A percentile compares a stretch with the other conserved stretches of the same genome.
Conservation (phyloP, 176 grass and related monocot species). For the Bromus sterilis region DNA sequence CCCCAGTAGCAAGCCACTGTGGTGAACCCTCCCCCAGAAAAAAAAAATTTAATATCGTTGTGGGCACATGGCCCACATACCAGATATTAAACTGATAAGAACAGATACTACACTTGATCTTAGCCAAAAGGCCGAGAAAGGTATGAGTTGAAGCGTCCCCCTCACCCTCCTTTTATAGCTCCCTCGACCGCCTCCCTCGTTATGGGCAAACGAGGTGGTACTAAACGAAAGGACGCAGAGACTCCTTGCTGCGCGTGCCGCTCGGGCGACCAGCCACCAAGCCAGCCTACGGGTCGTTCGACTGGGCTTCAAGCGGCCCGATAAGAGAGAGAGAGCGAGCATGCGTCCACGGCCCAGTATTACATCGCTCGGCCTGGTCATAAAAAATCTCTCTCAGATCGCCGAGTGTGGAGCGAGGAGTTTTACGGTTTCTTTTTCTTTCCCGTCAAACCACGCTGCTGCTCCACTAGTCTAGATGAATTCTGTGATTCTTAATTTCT, state of each 20-base stretch:
- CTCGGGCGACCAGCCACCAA: no score
- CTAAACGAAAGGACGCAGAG: not conserved
- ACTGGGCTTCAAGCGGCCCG: not conserved
- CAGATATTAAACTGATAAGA: constrained; percentile 93
- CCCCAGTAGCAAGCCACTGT: not conserved
- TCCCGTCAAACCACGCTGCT: no score
- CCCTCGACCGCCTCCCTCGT: accelerated
- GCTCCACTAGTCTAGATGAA: no score
- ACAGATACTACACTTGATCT: constrained; percentile 91
- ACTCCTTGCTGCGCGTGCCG: not conserved
- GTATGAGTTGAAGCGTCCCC: not conserved
- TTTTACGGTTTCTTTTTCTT: no score
- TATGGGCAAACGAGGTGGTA: not conserved
- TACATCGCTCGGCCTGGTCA: no score
- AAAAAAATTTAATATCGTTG: constrained; percentile 79
- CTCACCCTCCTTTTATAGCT: not conserved
- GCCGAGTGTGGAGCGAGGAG: no score
- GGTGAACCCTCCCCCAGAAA: not conserved
- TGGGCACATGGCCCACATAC: constrained; percentile 46
- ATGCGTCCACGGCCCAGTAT: no score
- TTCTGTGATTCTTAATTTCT: no score
- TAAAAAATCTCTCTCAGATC: no score
- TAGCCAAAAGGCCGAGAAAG: constrained; percentile 85
- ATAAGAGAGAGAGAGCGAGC: not conserved
- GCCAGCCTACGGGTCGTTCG: not conserved